Conservation (phyloP, 352 stramenopile genomes). For the Pythium dissotocum region DNA sequence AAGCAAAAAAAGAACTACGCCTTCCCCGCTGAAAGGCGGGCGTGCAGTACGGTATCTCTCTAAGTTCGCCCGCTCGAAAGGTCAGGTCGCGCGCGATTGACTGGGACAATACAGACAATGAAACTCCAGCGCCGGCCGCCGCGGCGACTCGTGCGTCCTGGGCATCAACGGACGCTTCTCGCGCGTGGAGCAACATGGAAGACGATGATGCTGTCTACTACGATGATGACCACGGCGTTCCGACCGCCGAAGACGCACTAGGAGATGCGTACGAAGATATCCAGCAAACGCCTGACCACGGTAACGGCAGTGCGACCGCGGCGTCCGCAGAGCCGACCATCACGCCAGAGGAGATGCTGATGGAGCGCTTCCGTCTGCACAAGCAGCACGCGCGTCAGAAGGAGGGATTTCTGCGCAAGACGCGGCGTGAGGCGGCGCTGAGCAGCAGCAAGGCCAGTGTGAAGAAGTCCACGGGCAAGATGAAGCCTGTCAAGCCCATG, state of each 20-base stretch:
- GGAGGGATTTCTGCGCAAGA: slow-evolving; percentile 61
- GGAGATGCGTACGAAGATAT: background rate
- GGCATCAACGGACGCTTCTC: background rate
- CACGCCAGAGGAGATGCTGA: slow-evolving; percentile 52
- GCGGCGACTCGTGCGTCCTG: slow-evolving; percentile 4
- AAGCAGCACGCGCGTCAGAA: slow-evolving; percentile 76
- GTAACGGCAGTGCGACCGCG: background rate
- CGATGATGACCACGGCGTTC: slow-evolving; percentile 4
- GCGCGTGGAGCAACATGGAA: slow-evolving; percentile 2
- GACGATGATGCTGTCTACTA: background rate
- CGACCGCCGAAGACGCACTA: slow-evolving; percentile 6
- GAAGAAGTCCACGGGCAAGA: background rate
- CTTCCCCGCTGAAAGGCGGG: too few relatives aligned
- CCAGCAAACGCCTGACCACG: background rate
- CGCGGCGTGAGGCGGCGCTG: slow-evolving; percentile 38
- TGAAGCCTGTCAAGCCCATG: slow-evolving; percentile 18
- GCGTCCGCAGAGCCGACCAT: background rate
- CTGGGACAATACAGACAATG: slow-evolving; percentile 5
- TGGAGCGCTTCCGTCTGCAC: slow-evolving; percentile 77
- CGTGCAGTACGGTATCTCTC: background rate
- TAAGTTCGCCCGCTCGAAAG: slow-evolving; percentile 3
- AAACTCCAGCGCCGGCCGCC: background rate
- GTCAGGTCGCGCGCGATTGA: background rate
- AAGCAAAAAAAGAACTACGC: too few relatives aligned
- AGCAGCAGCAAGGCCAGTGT: slow-evolving; percentile 13